A percentile compares a stretch with the other conserved stretches of the same genome.
Evolutionary conservation across 305 asterid species (phyloP).

Genomic region (Fraxinus baroniana): DNA sequence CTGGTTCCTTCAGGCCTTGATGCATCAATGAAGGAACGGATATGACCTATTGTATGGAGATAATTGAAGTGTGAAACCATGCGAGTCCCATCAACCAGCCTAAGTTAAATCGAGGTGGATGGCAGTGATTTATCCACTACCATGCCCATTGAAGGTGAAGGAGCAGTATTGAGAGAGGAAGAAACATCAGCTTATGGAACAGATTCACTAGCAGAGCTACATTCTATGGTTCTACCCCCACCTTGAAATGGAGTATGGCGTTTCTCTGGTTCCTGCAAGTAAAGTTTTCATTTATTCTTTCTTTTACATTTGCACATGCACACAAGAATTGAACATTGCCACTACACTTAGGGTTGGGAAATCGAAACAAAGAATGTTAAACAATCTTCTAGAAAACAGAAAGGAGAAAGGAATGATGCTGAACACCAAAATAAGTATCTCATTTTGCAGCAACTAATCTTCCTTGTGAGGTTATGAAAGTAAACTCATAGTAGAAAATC

Average conservation of each 20-base stretch:
- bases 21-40: slow-evolving; percentile 65
- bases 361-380: neutral
- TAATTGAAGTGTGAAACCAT: slow-evolving; percentile 60
- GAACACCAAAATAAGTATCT: neutral
- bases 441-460: neutral
- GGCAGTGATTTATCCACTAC: slow-evolving; percentile 68
- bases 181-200: slow-evolving; percentile 35
- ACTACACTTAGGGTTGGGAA: neutral
- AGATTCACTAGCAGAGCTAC: slow-evolving; percentile 47
- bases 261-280: slow-evolving; percentile 64
- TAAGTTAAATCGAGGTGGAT: slow-evolving; percentile 75
- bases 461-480: neutral
- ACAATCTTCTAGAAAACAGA: neutral
- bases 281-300: neutral
- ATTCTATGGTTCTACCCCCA: slow-evolving; percentile 72
- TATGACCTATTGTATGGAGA: slow-evolving; percentile 68
- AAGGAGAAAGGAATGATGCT: neutral
- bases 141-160: slow-evolving; percentile 53
- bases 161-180: slow-evolving; percentile 46
- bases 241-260: slow-evolving; percentile 62
- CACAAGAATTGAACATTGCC: neutral
- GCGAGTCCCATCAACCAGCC: slow-evolving; percentile 49
- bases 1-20: slow-evolving; percentile 58
- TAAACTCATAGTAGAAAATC: neutral
- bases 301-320: neutral